Conservation (phyloP, 202 grass and related monocot species). For the Musa balbisiana region DNA sequence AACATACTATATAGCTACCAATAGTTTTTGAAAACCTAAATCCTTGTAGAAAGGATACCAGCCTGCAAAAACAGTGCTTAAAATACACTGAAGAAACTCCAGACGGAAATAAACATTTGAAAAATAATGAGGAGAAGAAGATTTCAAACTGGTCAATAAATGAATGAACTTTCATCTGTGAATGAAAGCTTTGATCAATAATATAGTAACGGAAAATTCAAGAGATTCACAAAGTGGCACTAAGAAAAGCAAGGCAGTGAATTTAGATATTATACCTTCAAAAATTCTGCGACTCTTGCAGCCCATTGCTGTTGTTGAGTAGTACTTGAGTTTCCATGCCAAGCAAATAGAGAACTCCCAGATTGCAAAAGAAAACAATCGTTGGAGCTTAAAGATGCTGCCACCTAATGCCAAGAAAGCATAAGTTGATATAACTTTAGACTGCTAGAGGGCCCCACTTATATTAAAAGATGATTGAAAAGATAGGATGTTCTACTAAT, state of each 20-base stretch:
- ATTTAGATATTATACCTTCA: constrained; percentile 45
- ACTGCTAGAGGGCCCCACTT: not conserved
- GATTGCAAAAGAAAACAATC: constrained; percentile 93
- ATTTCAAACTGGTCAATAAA: not conserved
- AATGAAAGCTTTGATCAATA: not conserved
- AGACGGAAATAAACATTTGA: not conserved
- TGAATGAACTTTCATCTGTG: not conserved
- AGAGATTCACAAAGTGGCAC: not conserved
- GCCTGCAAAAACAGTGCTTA: not conserved
- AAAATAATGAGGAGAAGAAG: not conserved
- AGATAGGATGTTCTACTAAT: not conserved
- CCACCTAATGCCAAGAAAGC: constrained; percentile 43
- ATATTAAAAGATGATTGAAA: not conserved
- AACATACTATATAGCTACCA: not conserved
- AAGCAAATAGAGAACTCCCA: constrained; percentile 78
- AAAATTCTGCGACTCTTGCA: constrained; percentile 71
- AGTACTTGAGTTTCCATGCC: constrained; percentile 85
- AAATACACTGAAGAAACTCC: not conserved
- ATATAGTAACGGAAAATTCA: not conserved
- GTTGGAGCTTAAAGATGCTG: constrained; percentile 66
- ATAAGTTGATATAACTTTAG: not conserved
- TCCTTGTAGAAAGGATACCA: not conserved
- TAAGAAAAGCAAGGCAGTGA: not conserved
- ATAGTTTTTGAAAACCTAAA: not conserved
- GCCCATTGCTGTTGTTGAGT: constrained; percentile 91